Conservation (phyloP, 116 monocot species). For the Posidonia oceanica region DNA sequence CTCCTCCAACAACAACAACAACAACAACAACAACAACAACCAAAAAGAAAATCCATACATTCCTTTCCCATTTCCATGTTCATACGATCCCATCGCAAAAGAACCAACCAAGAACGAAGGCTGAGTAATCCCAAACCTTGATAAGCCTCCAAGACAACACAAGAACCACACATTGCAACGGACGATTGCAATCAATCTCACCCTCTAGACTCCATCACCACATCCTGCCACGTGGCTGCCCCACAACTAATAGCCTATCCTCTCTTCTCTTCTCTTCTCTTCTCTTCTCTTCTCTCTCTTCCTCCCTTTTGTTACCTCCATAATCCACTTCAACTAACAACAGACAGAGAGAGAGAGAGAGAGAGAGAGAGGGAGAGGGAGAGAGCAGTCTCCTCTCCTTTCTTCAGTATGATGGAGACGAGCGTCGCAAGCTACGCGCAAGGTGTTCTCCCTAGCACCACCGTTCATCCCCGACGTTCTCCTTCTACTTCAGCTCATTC, state of each 20-base stretch:
- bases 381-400: no score
- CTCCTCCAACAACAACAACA: no score
- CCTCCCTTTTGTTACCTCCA: no score
- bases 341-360: not conserved
- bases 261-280: not conserved
- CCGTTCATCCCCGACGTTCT: constrained; percentile 9
- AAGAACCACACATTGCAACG: not conserved
- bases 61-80: no score
- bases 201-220: not conserved
- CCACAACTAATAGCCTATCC: not conserved
- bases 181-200: not conserved
- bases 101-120: no score
- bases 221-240: not conserved
- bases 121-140: no score
- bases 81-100: no score
- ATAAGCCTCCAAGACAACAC: no score
- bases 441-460: constrained; percentile 21
- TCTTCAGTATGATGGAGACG: constrained; percentile 40
- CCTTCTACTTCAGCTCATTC: not conserved
- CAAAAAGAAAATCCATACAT: no score
- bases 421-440: constrained; percentile 62
- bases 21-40: no score
- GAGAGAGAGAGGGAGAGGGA: not conserved
- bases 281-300: not conserved
- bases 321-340: not conserved